Percentiles rank a stretch among this genome's conserved stretches.
Evolutionary conservation across 129 eudicot species (phyloP).

Genomic region (Helichrysum umbraculigerum): DNA sequence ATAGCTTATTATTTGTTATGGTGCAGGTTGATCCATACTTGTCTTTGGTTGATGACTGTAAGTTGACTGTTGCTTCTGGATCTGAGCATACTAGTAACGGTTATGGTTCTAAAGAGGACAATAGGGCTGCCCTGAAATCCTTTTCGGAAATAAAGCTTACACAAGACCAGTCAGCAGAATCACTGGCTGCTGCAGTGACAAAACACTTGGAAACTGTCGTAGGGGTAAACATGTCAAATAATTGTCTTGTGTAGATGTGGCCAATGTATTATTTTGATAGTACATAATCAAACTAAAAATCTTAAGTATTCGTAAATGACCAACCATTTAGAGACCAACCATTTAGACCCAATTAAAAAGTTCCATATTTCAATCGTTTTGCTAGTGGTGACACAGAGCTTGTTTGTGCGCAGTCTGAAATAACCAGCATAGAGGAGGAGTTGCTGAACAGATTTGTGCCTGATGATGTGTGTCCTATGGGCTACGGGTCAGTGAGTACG

Average conservation of each 20-base stretch:
- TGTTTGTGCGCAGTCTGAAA: slow-evolving; percentile 46
- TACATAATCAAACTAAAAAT: neutral
- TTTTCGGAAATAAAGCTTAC: slow-evolving; percentile 44
- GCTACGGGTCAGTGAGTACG: slow-evolving; percentile 32
- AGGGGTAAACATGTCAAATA: slow-evolving; percentile 40
- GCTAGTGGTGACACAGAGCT: slow-evolving; percentile 10
- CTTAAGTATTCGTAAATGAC: too few relatives aligned
- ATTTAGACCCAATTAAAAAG: neutral
- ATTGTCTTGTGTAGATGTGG: neutral
- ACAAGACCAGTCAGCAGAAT: slow-evolving; percentile 57
- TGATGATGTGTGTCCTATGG: slow-evolving; percentile 68
- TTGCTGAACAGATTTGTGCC: slow-evolving; percentile 68
- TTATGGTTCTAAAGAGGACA: slow-evolving; percentile 71
- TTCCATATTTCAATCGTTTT: neutral
- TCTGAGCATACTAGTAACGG: slow-evolving; percentile 25
- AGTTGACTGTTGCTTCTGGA: slow-evolving; percentile 48
- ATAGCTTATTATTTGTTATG: slow-evolving; percentile 21
- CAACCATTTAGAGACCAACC: too few relatives aligned
- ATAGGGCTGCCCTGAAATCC: slow-evolving; percentile 57
- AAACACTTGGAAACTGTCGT: slow-evolving; percentile 44
- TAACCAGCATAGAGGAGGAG: slow-evolving; percentile 46
- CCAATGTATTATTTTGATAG: neutral
- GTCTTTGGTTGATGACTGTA: slow-evolving; percentile 70
- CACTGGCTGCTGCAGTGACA: slow-evolving; percentile 56
- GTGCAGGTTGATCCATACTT: slow-evolving; percentile 76